Conservation (phyloP, 202 grass and related monocot genomes). For the Digitaria exilis region DNA sequence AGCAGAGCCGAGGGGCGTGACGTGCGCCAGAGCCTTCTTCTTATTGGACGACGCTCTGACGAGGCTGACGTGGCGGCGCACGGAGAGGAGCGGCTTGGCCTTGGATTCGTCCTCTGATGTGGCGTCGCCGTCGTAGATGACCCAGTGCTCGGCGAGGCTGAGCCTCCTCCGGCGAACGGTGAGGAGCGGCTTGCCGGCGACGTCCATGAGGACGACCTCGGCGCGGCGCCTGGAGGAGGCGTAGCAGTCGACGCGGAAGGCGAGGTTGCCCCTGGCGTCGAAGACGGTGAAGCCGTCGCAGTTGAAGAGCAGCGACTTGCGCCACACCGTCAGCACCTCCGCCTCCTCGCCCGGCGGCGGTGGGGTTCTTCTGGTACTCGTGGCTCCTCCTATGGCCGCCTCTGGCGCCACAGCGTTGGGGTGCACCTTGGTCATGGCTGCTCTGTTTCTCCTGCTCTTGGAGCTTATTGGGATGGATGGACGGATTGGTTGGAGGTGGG, state of each 20-base stretch:
- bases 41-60: slow-evolving; percentile 26
- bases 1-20: slow-evolving; percentile 20
- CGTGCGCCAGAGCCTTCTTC: slow-evolving; percentile 53
- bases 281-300: slow-evolving; percentile 89
- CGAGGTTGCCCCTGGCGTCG: slow-evolving; percentile 65
- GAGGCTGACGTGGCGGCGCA: slow-evolving; percentile 56
- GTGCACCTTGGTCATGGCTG: background rate
- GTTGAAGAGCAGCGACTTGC: slow-evolving; percentile 31
- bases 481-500: too few species aligned
- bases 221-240: slow-evolving; percentile 35
- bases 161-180: slow-evolving; percentile 65
- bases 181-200: slow-evolving; percentile 57
- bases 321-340: slow-evolving; percentile 54
- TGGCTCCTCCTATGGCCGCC: too few species aligned
- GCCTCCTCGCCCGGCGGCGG: background rate
- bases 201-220: slow-evolving; percentile 91
- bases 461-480: too few species aligned
- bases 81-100: slow-evolving; percentile 54
- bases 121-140: slow-evolving; percentile 74
- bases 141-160: slow-evolving; percentile 42
- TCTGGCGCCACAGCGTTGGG: background rate
- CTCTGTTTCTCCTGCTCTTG: too few species aligned
- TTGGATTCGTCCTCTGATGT: background rate
- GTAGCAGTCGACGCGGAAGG: slow-evolving; percentile 87
- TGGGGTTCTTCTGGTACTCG: too few species aligned